Evolutionary conservation across 768 basidiomycete genomes (phyloP).

Genomic region (Pleurotus salmoneostramineus): DNA sequence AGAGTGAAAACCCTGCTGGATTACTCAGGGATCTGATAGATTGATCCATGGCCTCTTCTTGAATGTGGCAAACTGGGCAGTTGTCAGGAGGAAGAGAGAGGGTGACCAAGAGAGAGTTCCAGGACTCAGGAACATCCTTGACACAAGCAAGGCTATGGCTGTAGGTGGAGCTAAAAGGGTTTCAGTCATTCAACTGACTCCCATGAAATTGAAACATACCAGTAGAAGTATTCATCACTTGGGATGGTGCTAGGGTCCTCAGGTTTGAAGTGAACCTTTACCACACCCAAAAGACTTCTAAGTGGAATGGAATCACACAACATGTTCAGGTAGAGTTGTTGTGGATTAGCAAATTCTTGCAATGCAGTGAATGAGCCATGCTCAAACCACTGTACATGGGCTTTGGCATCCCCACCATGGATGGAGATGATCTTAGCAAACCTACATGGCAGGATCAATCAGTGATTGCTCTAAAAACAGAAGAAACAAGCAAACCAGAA

Average conservation of each 20-base stretch:
- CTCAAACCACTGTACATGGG: conserved; percentile 74
- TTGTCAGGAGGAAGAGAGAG: conserved; percentile 38
- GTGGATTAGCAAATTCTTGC: conserved; percentile 53
- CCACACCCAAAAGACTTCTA: conserved; percentile 41
- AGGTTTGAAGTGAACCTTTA: conserved; percentile 33
- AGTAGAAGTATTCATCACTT: conserved; percentile 51
- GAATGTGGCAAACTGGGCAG: conserved; percentile 45
- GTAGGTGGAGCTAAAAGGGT: conserved; percentile 43
- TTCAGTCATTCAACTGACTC: conserved; percentile 6
- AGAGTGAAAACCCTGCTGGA: conserved; percentile 39
- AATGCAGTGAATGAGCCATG: conserved; percentile 64
- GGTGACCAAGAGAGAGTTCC: conserved; percentile 19
- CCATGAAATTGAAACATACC: conserved; percentile 28
- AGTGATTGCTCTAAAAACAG: not conserved
- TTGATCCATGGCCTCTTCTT: conserved; percentile 24
- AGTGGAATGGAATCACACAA: conserved; percentile 44
- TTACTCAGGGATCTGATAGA: conserved; percentile 23
- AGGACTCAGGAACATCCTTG: conserved; percentile 25
- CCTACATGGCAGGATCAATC: conserved; percentile 32
- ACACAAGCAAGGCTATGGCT: conserved; percentile 42
- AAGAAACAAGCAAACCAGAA: conserved; percentile 49
- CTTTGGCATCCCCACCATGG: conserved; percentile 31
- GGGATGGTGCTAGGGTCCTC: conserved; percentile 14
- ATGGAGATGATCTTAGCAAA: conserved; percentile 64
- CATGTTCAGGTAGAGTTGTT: conserved; percentile 62